Evolutionary conservation across 768 basidiomycete genomes (phyloP), one percentile per base, ranked within the genome.

Genomic region (Tubosaeta sp.): DNA sequence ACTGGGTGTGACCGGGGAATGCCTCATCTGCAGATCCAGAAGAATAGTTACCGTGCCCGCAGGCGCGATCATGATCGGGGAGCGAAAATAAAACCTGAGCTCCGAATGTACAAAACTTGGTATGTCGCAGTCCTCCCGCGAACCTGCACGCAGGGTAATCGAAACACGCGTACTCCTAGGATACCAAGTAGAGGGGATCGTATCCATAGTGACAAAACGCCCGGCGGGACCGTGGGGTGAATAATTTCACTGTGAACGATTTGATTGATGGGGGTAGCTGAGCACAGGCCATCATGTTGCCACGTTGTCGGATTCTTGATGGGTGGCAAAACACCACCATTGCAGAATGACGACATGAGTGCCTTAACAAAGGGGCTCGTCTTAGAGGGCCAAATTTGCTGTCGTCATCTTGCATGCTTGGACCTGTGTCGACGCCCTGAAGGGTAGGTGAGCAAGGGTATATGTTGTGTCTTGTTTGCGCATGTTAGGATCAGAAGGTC

Each of bases 401-500:
- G 46, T 21, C 21, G 44, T 24, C 44, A 22, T 32, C 18, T 31
- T 22, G 30, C 21, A 32, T 30, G 30, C 13, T 29, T 12, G 43
- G 22, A 6, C 12, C 25, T 22, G 50, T 19, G 50, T 19, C 36
- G 30, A n/a, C 34, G 35, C 46, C 47, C 41, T 44, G 48, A 32
- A 32, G 27, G 44, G 13, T 34, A 3, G 12, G n/a, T 38, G 34
- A 27, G 39, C 36, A 29, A 9, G 13, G 25, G 11, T 0, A 7
- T 1, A 32, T 63, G 41, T 66, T 56, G 51, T 16, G 13, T 12
- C 10, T 10, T 66, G 11, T 64, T 66, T 64, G 54, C 16, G 22
- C 16, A n/a, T 64, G 58, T 66, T 64, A 64, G 61, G 64, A 61
- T 66, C 56, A 58, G 53, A 64, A 55, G 63, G 46, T 54, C 19